These are phyloP conservation scores for Rhodotorula graminis DNA, from an alignment of 768 basidiomycete species.

Conservation along the genomic window DNA sequence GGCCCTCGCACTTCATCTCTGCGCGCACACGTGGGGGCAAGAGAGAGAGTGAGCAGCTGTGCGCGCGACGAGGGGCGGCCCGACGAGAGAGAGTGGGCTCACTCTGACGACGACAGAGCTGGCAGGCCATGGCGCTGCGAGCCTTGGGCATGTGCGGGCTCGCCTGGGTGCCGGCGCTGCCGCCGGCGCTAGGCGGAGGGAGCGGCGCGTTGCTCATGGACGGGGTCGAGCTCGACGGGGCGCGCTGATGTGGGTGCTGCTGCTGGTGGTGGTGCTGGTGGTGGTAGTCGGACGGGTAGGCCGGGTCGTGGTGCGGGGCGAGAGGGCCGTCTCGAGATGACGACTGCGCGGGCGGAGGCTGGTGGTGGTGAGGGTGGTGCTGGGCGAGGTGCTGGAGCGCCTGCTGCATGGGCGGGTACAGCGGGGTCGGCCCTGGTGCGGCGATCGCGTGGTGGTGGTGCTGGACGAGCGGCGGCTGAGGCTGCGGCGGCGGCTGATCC, in stretches of 20 bases:
- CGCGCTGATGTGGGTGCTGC: background rate
- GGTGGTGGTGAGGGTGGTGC: too few species aligned
- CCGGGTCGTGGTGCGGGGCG: too few species aligned
- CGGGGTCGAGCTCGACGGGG: background rate
- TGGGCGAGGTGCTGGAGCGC: too few species aligned
- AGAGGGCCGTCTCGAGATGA: too few species aligned
- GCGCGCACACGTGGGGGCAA: background rate
- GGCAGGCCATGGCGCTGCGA: constrained; percentile 29
- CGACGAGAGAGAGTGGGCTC: background rate
- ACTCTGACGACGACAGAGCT: constrained; percentile 31
- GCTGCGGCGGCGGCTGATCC: too few species aligned
- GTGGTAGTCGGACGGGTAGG: background rate
- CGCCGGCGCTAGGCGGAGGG: background rate
- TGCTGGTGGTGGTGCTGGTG: background rate
- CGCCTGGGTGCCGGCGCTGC: background rate
- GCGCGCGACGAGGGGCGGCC: too few species aligned
- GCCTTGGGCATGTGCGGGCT: constrained; percentile 18
- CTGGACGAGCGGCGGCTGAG: too few species aligned
- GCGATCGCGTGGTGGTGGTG: background rate
- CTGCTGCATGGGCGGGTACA: too few species aligned
- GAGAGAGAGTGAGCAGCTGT: too few species aligned
- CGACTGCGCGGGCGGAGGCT: too few species aligned
- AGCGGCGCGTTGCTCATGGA: background rate
- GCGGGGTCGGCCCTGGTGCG: too few species aligned
- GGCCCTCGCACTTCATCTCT: constrained; percentile 38